Evolutionary conservation across 106 monocot genomes (phyloP).

Genomic region (Dendrobium nobile): DNA sequence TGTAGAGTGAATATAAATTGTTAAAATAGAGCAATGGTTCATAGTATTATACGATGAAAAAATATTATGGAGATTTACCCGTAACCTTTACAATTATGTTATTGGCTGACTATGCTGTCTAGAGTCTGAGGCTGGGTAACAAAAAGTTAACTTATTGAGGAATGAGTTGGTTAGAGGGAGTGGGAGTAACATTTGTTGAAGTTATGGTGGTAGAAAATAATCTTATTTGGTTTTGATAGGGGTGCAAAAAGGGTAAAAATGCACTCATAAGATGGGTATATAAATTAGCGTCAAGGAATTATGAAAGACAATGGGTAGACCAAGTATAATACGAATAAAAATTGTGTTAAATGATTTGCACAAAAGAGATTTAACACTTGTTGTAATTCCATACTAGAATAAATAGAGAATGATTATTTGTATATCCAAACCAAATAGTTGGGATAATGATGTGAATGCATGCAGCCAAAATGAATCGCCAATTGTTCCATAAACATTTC

Average conservation of each 20-base stretch:
- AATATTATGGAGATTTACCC: not conserved
- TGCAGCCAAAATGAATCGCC: not conserved
- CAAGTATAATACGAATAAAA: not conserved
- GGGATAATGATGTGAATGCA: not conserved
- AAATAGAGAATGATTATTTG: not conserved
- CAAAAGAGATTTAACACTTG: not conserved
- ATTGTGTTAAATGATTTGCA: not conserved
- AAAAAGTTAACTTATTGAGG: not conserved
- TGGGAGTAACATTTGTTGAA: not conserved
- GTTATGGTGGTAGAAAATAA: not conserved
- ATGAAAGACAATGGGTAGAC: not conserved
- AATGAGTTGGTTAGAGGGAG: not conserved
- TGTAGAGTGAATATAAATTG: not conserved
- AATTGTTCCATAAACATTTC: slow-evolving; percentile 1
- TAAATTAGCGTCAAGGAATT: not conserved
- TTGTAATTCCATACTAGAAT: not conserved
- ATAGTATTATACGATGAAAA: not conserved
- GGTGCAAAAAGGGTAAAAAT: not conserved
- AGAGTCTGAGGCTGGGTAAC: not conserved
- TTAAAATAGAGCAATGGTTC: not conserved
- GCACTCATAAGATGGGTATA: not conserved
- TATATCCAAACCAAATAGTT: not conserved
- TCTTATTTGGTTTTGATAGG: not conserved
- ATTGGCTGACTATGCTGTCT: not conserved
- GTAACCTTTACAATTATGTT: not conserved